Base-by-base conservation (phyloP, 768 basidiomycete species). In the Lactarius sp. region DNA sequence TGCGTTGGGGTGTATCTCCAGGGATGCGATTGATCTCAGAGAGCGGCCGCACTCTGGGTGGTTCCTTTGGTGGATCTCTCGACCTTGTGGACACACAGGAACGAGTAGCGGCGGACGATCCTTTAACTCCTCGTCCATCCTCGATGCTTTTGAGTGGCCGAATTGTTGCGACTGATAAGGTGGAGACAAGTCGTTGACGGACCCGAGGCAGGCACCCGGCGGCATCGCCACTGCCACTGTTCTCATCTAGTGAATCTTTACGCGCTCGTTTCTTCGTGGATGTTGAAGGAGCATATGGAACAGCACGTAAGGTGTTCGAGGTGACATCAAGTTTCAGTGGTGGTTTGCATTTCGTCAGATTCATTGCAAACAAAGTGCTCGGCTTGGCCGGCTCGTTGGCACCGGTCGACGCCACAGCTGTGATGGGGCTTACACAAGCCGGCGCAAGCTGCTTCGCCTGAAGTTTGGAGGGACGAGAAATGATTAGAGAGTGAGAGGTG, bases 91-190 rank as follows among this genome's bases (percentile, higher is more conserved):
- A 46, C n/a, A 20, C 14, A 31, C 51, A n/a, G 50, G 58, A 50
- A 39, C 31, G 42, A 49, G 55, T 37, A 46, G 31, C n/a, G 18
- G 31, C n/a, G 18, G 60, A 56, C 33, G 54, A 49, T 46, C 55
- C 64, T 37, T 58, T 39, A 10, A 37, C 1, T 4, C 9, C 20
- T 56, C 54, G 54, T 7, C 18, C 59, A 65, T 65, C 50, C 31
- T 52, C 54, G 34, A 52, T 20, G 49, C 56, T 56, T 42, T 56
- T 56, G 56, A 39, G 54, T 18, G 65, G 22, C 10, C 68, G 66
- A 18, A 68, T 63, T n/a, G 68, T 68, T 42, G 55, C 68, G 52
- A 64, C 61, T 49, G 68, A 68, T 27, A 66, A 62, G 27, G 59
- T 64, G 55, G 68, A 68, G 52, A 46, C 59, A 55, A 68, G 62